Evolutionary conservation across 129 eudicot genomes (phyloP).

Genomic region (Pulicaria dysenterica): DNA sequence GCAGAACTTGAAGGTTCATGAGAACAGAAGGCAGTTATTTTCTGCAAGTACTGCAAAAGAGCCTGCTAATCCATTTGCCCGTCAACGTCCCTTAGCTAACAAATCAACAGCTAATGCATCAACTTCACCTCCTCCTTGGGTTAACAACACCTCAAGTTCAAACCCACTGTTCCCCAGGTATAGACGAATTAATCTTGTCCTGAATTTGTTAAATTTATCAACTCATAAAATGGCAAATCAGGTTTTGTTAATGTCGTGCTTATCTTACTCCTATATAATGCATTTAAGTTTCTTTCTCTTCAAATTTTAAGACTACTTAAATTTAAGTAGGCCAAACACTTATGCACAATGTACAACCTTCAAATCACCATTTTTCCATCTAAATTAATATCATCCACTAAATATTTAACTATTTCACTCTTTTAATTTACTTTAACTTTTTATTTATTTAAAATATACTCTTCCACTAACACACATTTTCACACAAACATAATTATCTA

Average conservation of each 20-base stretch:
- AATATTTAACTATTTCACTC: too few species aligned
- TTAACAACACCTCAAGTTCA: conserved; percentile 56
- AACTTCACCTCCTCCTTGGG: conserved; percentile 84
- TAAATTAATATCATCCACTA: too few species aligned
- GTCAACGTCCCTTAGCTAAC: conserved; percentile 79
- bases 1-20: conserved; percentile 88
- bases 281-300: too few species aligned
- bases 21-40: conserved; percentile 73
- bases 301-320: too few species aligned
- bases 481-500: too few species aligned
- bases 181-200: background rate
- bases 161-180: conserved; percentile 77
- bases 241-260: conserved; percentile 4
- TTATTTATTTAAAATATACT: too few species aligned
- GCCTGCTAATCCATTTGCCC: conserved; percentile 71
- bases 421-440: too few species aligned
- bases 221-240: background rate
- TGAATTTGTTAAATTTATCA: conserved; percentile 1
- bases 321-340: too few species aligned
- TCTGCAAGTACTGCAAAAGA: conserved; percentile 73
- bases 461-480: too few species aligned
- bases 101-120: conserved; percentile 50
- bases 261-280: too few species aligned
- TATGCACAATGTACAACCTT: too few species aligned
- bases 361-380: too few species aligned